Conservation (phyloP, 352 stramenopile species). For the Phytophthora sp. region DNA sequence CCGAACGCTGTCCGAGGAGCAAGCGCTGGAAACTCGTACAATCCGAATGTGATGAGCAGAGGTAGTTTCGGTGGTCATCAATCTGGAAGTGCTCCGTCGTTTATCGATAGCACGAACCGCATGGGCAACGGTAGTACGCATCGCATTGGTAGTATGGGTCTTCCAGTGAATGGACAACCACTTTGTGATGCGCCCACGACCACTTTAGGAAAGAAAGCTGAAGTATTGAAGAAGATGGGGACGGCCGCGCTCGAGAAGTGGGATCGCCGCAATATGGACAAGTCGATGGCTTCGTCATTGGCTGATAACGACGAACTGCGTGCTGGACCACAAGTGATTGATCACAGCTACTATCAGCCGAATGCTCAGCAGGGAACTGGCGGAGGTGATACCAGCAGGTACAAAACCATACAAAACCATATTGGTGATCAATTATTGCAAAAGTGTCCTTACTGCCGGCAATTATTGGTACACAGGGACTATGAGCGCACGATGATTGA, state of each 20-base stretch:
- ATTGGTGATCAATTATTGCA: conserved; percentile 1
- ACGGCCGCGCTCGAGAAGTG: conserved; percentile 81
- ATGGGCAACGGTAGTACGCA: conserved; percentile 53
- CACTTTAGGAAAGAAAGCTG: conserved; percentile 76
- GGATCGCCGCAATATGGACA: conserved; percentile 91
- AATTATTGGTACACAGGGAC: conserved; percentile 43
- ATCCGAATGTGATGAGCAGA: conserved; percentile 30
- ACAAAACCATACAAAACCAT: conserved; percentile 16
- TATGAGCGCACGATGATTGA: conserved; percentile 90
- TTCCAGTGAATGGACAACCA: conserved; percentile 57
- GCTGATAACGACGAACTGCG: conserved; percentile 85
- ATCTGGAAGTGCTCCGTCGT: conserved; percentile 34
- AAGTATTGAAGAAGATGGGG: conserved; percentile 85
- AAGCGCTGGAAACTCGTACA: conserved; percentile 39
- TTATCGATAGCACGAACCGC: conserved; percentile 64
- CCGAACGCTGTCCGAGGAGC: conserved; percentile 44
- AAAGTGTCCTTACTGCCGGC: conserved; percentile 5
- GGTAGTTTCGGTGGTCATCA: conserved; percentile 30
- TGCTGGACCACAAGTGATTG: conserved; percentile 65
- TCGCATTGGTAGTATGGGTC: conserved; percentile 48
- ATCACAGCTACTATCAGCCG: conserved; percentile 80
- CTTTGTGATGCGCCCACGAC: conserved; percentile 52
- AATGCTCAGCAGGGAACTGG: conserved; percentile 65
- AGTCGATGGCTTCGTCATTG: conserved; percentile 89
- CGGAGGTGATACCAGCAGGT: conserved; percentile 79